Evolutionary conservation across 306 rosid species (phyloP), one percentile per base, ranked within the genome.

Genomic region (Trifolium fragiferum): DNA sequence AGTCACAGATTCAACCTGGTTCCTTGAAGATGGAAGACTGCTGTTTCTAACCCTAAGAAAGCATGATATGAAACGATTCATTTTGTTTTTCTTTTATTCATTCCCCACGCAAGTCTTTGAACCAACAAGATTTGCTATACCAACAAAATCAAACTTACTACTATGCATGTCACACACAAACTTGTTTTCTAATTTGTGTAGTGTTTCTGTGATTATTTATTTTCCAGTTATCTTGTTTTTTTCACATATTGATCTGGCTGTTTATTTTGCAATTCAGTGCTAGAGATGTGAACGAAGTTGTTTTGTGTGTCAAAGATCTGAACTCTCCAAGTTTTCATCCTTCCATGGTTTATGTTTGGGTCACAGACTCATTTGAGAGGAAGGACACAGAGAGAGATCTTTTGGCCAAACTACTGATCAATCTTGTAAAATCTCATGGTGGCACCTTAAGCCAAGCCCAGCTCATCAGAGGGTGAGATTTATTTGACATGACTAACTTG

Each of bases 301-400:
- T 84, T 25, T 27, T 72, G 32, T 92, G 99, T 70, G 74, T 95
- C 20, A 89, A 80, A 81, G 99, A 92, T 0, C 76, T 95, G 83
- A 85, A 92, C 65, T 80, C 93, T 49, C 97, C 97, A 10, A 81
- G 86, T 86, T 92, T 87, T 88, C 92, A 95, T 82, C 82, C 99
- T 15, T 85, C 90, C 16, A 90, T 95, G 91, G 84, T 95, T 38
- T 86, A 87, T 70, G 74, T 83, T 25, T 95, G 99, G 99, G 89
- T 95, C 82, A 79, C 85, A 4, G 92, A 95, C 78, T 92, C 97
- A 5, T 95, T 92, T 16, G 97, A 95, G 85, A 81, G 91, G 30
- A 92, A 89, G 87, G 93, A 92, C 64, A 7, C 44, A 0, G 92
- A 95, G 62, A 85, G 98, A 79, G 93, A 85, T 68, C 90, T 86